Evolutionary conservation across 2,329 filamentous ascomycete species (phyloP).

Genomic region (Colletotrichum sp.): DNA sequence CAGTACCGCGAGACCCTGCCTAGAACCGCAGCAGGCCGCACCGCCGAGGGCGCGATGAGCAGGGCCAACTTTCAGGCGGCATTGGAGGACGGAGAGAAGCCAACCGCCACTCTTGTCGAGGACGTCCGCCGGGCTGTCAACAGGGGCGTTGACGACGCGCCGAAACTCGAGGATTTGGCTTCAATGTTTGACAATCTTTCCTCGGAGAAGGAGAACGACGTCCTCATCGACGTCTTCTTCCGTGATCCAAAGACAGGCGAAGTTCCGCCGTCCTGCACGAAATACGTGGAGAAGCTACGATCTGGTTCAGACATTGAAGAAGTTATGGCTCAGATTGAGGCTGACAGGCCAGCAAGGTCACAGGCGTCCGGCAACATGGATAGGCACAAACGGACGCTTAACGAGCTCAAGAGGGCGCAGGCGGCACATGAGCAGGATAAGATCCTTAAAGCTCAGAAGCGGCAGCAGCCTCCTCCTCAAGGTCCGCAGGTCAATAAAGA

Average conservation of each 20-base stretch:
- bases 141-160: neutral
- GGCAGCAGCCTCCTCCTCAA: slow-evolving; percentile 30
- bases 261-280: slow-evolving; percentile 31
- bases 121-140: slow-evolving; percentile 5
- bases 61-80: neutral
- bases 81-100: slow-evolving; percentile 11
- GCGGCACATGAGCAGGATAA: slow-evolving; percentile 51
- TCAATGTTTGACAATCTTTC: slow-evolving; percentile 14
- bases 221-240: slow-evolving; percentile 33
- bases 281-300: slow-evolving; percentile 45
- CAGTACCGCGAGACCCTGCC: slow-evolving; percentile 52
- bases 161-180: slow-evolving; percentile 9
- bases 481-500: slow-evolving; percentile 32
- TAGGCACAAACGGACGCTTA: slow-evolving; percentile 42
- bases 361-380: slow-evolving; percentile 37
- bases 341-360: slow-evolving; percentile 32
- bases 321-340: slow-evolving; percentile 33
- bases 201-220: slow-evolving; percentile 2
- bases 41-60: slow-evolving; percentile 18
- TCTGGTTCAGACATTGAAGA: slow-evolving; percentile 31
- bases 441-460: slow-evolving; percentile 39
- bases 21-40: slow-evolving; percentile 8
- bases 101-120: neutral
- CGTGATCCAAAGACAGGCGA: slow-evolving; percentile 37
- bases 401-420: slow-evolving; percentile 53